Evolutionary conservation across 208 protist genomes (phyloP).

Genomic region (Trypanosoma brucei): DNA sequence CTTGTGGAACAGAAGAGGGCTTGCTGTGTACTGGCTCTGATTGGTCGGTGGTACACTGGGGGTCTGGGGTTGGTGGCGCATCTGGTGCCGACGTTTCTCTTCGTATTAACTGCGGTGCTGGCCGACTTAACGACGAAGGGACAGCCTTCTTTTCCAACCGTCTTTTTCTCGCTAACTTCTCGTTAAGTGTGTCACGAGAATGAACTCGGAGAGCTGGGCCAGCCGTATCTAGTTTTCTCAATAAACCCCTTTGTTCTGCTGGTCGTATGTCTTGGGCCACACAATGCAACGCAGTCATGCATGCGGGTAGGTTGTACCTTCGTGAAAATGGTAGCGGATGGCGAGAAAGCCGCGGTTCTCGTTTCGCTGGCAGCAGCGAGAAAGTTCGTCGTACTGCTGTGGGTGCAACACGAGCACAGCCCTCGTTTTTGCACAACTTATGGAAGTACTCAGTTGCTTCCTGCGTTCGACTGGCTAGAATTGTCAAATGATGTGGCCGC

Average conservation of each 20-base stretch:
- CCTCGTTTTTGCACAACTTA: not conserved
- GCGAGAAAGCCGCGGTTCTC: not conserved
- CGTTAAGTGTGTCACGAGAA: slow-evolving; percentile 21
- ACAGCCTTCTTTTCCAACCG: slow-evolving; percentile 5
- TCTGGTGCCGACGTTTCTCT: too few relatives aligned
- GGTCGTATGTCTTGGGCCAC: slow-evolving; percentile 3
- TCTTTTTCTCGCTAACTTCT: slow-evolving; percentile 18
- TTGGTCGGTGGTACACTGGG: too few relatives aligned
- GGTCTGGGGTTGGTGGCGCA: too few relatives aligned
- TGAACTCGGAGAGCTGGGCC: slow-evolving; percentile 23
- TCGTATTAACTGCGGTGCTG: too few relatives aligned
- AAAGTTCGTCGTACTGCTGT: slow-evolving; percentile 2
- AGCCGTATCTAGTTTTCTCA: slow-evolving; percentile 13
- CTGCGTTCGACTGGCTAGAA: slow-evolving; percentile 8
- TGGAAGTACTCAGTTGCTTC: slow-evolving; percentile 1
- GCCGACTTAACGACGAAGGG: too few relatives aligned
- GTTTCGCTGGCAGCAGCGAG: slow-evolving; percentile 6
- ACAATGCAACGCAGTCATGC: slow-evolving; percentile 11
- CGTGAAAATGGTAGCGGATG: not conserved
- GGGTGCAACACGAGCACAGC: not conserved
- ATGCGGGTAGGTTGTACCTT: slow-evolving; percentile 3
- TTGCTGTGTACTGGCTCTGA: not conserved
- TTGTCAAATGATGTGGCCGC: not conserved
- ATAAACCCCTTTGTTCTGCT: slow-evolving; percentile 15
- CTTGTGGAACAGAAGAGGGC: not conserved